A percentile compares a stretch with the other conserved stretches of the same genome.
Conservation (phyloP, 2,329 filamentous ascomycete species). For the Bipolaris gigantea region DNA sequence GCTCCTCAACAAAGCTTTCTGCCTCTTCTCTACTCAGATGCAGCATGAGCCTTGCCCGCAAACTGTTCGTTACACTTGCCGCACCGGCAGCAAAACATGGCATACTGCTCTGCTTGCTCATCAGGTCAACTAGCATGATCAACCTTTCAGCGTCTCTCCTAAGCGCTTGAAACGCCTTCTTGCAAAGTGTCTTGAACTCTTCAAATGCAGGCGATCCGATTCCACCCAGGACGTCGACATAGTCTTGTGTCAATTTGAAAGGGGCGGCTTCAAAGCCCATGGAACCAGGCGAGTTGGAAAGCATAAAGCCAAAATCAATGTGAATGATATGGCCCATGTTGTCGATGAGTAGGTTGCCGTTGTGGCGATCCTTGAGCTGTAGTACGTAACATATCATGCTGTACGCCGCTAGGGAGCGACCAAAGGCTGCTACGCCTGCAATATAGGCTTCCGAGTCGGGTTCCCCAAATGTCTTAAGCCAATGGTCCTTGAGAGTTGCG, state of each 20-base stretch:
- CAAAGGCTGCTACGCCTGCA: constrained; percentile 76
- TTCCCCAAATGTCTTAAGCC: constrained; percentile 74
- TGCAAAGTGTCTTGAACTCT: constrained; percentile 77
- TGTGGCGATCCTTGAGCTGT: constrained; percentile 83
- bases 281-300: constrained; percentile 81
- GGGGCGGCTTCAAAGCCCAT: constrained; percentile 86
- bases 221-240: constrained; percentile 80
- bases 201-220: constrained; percentile 69
- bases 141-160: constrained; percentile 78
- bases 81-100: constrained; percentile 75
- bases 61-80: constrained; percentile 67
- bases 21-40: constrained; percentile 82
- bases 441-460: constrained; percentile 69
- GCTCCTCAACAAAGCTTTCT: constrained; percentile 78
- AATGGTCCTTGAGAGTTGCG: constrained; percentile 79
- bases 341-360: constrained; percentile 83
- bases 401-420: constrained; percentile 79
- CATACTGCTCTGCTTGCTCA: constrained; percentile 83
- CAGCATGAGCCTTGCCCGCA: constrained; percentile 76
- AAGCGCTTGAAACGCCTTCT: constrained; percentile 80
- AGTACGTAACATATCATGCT: constrained; percentile 83
- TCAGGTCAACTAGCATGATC: constrained; percentile 80
- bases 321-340: constrained; percentile 85
- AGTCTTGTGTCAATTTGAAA: constrained; percentile 84
- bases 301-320: constrained; percentile 89